phyloP scores from a whole-genome alignment of 2,329 filamentous ascomycete genomes.

The Lachnellula occidentalis region DNA sequence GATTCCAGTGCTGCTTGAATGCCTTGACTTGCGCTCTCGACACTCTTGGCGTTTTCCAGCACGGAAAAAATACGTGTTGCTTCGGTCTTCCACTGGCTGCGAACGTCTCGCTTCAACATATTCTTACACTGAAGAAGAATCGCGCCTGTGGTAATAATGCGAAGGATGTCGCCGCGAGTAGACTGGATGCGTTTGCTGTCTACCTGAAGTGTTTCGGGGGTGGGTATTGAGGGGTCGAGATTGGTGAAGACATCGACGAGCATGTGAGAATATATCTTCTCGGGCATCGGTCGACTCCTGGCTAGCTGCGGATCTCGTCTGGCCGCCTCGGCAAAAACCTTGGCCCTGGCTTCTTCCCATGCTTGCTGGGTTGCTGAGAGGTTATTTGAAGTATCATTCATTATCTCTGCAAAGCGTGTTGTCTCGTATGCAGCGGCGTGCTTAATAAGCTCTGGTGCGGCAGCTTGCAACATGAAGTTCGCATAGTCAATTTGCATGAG shows the following conservation, averaged over 20 bases:
- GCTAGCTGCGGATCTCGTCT: slow-evolving; percentile 64
- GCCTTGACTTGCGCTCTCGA: slow-evolving; percentile 49
- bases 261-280: slow-evolving; percentile 71
- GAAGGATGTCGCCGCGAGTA: slow-evolving; percentile 51
- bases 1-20: slow-evolving; percentile 58
- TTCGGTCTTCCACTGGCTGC: slow-evolving; percentile 71
- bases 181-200: slow-evolving; percentile 59
- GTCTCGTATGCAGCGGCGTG: slow-evolving; percentile 69
- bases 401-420: slow-evolving; percentile 65
- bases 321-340: slow-evolving; percentile 59
- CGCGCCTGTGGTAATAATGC: slow-evolving; percentile 67
- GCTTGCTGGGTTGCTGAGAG: slow-evolving; percentile 57
- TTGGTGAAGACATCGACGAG: slow-evolving; percentile 71
- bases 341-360: slow-evolving; percentile 60
- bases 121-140: slow-evolving; percentile 79
- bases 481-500: slow-evolving; percentile 75
- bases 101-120: slow-evolving; percentile 73
- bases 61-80: slow-evolving; percentile 65
- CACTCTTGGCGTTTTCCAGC: slow-evolving; percentile 50
- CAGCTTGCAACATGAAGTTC: slow-evolving; percentile 71
- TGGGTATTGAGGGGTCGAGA: slow-evolving; percentile 47
- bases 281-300: slow-evolving; percentile 56
- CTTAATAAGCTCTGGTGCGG: slow-evolving; percentile 65
- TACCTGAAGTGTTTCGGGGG: slow-evolving; percentile 70
- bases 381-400: slow-evolving; percentile 46